Evolutionary conservation across 2,329 filamentous ascomycete species (phyloP).

Genomic region (Claviceps lovelessii): DNA sequence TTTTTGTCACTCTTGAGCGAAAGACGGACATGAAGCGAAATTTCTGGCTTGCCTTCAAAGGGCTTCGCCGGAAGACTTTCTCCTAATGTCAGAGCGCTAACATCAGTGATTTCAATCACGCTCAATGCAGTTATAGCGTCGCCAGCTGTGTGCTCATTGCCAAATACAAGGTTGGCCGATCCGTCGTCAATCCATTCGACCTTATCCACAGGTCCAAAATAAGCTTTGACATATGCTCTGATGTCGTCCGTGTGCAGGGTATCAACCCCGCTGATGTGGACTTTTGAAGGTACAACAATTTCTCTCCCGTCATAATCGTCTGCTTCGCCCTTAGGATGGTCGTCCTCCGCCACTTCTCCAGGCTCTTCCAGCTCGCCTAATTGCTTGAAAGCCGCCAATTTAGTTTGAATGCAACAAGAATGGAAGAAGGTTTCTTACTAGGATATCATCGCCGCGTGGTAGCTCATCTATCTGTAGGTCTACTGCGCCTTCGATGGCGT

Average conservation of each 20-base stretch:
- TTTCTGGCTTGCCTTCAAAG: slow-evolving; percentile 52
- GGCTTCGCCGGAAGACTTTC: slow-evolving; percentile 57
- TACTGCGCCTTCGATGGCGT: slow-evolving; percentile 30
- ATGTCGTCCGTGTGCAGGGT: slow-evolving; percentile 69
- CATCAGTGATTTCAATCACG: slow-evolving; percentile 36
- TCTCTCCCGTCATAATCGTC: slow-evolving; percentile 12
- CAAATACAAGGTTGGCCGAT: slow-evolving; percentile 76
- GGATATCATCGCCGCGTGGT: slow-evolving; percentile 22
- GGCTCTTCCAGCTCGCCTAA: slow-evolving; percentile 23
- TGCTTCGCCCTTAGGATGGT: slow-evolving; percentile 6
- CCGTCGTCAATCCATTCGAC: slow-evolving; percentile 94
- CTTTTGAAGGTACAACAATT: slow-evolving; percentile 35
- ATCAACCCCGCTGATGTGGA: slow-evolving; percentile 77
- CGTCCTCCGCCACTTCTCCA: slow-evolving; percentile 24
- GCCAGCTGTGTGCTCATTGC: slow-evolving; percentile 34
- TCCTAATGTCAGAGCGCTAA: slow-evolving; percentile 40
- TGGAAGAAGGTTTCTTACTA: slow-evolving; percentile 13
- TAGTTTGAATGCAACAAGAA: slow-evolving; percentile 1
- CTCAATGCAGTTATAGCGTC: slow-evolving; percentile 42
- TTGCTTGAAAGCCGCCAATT: slow-evolving; percentile 14
- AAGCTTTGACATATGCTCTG: slow-evolving; percentile 55
- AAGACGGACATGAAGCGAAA: slow-evolving; percentile 56
- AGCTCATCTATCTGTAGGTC: slow-evolving; percentile 15
- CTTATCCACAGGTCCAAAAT: slow-evolving; percentile 46
- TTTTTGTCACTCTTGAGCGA: slow-evolving; percentile 69